These are phyloP conservation scores for Vitis hybrid DNA, from an alignment of 177 flowering plant genomes.

Conservation along the genomic window DNA sequence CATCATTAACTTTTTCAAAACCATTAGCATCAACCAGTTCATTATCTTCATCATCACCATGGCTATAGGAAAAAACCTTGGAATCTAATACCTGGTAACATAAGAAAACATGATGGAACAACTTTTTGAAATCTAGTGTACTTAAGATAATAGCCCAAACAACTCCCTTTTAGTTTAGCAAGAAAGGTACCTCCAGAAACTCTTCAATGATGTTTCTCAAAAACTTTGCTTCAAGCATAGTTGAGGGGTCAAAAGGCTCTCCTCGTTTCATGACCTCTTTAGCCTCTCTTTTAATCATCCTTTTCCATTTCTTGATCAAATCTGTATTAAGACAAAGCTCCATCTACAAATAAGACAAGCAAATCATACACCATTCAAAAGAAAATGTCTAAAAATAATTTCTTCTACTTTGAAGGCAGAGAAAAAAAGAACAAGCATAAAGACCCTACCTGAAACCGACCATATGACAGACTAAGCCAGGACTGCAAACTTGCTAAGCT, in stretches of 20 bases:
- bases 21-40: constrained; percentile 28
- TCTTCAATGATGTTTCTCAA: constrained; percentile 81
- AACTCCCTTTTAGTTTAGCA: background rate
- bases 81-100: constrained; percentile 64
- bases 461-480: constrained; percentile 88
- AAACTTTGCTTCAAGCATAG: constrained; percentile 69
- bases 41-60: constrained; percentile 26
- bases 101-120: constrained; percentile 1
- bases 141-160: background rate
- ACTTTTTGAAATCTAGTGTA: background rate
- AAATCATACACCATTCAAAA: constrained; percentile 7
- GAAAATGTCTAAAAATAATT: background rate
- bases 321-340: constrained; percentile 76
- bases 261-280: constrained; percentile 66
- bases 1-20: constrained; percentile 50
- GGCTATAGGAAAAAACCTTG: constrained; percentile 50
- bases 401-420: background rate
- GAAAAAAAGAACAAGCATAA: background rate
- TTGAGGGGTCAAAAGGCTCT: constrained; percentile 55
- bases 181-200: constrained; percentile 69
- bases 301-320: constrained; percentile 84
- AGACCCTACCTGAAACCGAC: constrained; percentile 82
- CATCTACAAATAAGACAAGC: constrained; percentile 49
- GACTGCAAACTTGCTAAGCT: constrained; percentile 74
- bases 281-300: constrained; percentile 63